phyloP scores from a whole-genome alignment of 2,329 filamentous ascomycete species.

The Magnaporthiopsis rhizophila region DNA sequence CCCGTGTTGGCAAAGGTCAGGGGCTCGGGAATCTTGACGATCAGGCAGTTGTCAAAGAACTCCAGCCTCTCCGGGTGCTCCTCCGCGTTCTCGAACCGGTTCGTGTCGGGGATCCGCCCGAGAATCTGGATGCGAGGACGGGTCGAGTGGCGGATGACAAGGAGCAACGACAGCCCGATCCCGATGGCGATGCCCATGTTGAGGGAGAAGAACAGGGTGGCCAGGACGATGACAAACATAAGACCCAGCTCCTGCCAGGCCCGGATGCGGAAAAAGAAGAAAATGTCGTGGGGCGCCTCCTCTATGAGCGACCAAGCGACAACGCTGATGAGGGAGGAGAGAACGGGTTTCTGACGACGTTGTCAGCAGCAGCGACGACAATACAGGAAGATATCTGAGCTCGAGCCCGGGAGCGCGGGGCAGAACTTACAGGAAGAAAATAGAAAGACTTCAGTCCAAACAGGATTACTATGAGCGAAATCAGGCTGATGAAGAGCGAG shows the following conservation, averaged over 20 bases:
- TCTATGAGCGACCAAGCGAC: constrained; percentile 93
- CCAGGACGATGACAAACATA: constrained; percentile 83
- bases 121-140: constrained; percentile 93
- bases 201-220: constrained; percentile 92
- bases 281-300: constrained; percentile 86
- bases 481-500: constrained; percentile 74
- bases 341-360: constrained; percentile 69
- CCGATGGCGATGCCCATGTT: constrained; percentile 90
- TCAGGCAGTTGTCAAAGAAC: constrained; percentile 84
- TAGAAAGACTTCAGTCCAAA: constrained; percentile 88
- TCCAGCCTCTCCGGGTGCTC: constrained; percentile 66
- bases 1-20: constrained; percentile 96
- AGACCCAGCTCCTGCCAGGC: constrained; percentile 81
- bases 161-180: constrained; percentile 81
- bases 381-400: not conserved
- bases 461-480: constrained; percentile 72
- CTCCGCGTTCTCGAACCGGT: constrained; percentile 80
- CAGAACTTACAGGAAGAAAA: constrained; percentile 73
- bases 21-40: constrained; percentile 96
- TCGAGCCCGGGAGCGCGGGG: too few relatives aligned
- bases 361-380: constrained; percentile 1
- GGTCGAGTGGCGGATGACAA: constrained; percentile 84
- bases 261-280: constrained; percentile 78
- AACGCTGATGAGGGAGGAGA: constrained; percentile 90
- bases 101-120: constrained; percentile 76